phyloP scores from a whole-genome alignment of 352 stramenopile genomes.

The Phytophthora boehmeriae region DNA sequence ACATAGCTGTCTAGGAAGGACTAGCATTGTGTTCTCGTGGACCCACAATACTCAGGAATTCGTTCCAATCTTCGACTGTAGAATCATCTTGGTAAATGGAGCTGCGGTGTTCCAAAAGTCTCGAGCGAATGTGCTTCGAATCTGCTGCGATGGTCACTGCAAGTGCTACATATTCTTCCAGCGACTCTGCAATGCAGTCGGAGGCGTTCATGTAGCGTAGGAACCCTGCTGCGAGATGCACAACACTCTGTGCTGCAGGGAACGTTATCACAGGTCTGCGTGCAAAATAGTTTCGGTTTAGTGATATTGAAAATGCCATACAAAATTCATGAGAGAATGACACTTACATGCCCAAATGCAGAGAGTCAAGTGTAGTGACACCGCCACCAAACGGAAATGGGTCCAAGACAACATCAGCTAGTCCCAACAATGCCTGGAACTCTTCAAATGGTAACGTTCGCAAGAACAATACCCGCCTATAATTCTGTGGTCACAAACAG shows the following conservation, averaged over 20 bases:
- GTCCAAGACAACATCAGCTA: conserved; percentile 78
- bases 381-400: conserved; percentile 86
- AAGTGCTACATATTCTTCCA: conserved; percentile 48
- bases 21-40: background rate
- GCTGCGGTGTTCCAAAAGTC: conserved; percentile 24
- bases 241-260: conserved; percentile 52
- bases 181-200: conserved; percentile 41
- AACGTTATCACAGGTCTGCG: conserved; percentile 63
- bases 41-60: conserved; percentile 30
- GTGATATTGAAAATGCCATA: background rate
- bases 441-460: conserved; percentile 57
- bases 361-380: conserved; percentile 83
- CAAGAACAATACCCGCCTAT: conserved; percentile 61
- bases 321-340: conserved; percentile 1
- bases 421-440: conserved; percentile 59
- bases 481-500: conserved; percentile 15
- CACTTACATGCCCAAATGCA: conserved; percentile 75
- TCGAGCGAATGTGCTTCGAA: conserved; percentile 15
- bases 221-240: conserved; percentile 66
- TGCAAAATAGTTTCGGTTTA: background rate
- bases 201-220: conserved; percentile 59
- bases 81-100: conserved; percentile 35
- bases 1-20: background rate
- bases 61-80: conserved; percentile 44
- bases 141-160: conserved; percentile 44